Conservation (phyloP, 2,329 filamentous ascomycete species). For the Fusarium metavorans region DNA sequence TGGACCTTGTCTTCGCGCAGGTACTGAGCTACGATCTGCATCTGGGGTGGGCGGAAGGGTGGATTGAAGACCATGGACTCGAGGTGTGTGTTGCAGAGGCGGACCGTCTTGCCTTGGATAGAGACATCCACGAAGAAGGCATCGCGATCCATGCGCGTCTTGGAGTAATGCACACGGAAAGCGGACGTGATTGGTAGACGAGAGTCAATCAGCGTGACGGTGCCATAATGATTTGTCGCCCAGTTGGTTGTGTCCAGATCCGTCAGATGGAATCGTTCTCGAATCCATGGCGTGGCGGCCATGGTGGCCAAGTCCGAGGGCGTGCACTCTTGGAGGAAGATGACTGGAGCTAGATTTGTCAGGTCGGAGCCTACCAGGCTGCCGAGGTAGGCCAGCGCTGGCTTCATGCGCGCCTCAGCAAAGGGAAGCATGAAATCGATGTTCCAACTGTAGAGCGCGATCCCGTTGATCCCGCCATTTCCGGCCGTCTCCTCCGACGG, state of each 20-base stretch:
- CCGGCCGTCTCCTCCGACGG: not conserved
- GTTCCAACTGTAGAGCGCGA: conserved; percentile 51
- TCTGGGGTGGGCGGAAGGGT: conserved; percentile 61
- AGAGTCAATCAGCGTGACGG: conserved; percentile 63
- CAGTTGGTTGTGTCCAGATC: conserved; percentile 59
- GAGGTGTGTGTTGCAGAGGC: conserved; percentile 68
- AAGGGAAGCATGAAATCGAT: conserved; percentile 53
- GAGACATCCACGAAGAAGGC: conserved; percentile 65
- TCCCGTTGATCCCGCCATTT: conserved; percentile 32
- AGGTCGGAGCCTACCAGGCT: conserved; percentile 6
- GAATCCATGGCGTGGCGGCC: conserved; percentile 59
- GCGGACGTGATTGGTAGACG: conserved; percentile 56
- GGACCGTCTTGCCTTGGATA: conserved; percentile 48
- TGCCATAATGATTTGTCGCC: conserved; percentile 62
- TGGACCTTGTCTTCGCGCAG: conserved; percentile 54
- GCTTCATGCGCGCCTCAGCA: conserved; percentile 47
- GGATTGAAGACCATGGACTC: conserved; percentile 64
- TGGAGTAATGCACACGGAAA: conserved; percentile 64
- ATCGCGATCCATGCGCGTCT: conserved; percentile 64
- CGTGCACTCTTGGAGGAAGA: conserved; percentile 67
- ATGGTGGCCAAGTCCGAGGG: conserved; percentile 59
- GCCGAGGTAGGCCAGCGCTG: conserved; percentile 47
- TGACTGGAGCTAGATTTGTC: conserved; percentile 48
- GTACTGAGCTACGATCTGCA: conserved; percentile 57
- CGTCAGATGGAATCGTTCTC: conserved; percentile 59